Base-by-base conservation (phyloP, 2,329 filamentous ascomycete species). In the Colletotrichum caudatum region DNA sequence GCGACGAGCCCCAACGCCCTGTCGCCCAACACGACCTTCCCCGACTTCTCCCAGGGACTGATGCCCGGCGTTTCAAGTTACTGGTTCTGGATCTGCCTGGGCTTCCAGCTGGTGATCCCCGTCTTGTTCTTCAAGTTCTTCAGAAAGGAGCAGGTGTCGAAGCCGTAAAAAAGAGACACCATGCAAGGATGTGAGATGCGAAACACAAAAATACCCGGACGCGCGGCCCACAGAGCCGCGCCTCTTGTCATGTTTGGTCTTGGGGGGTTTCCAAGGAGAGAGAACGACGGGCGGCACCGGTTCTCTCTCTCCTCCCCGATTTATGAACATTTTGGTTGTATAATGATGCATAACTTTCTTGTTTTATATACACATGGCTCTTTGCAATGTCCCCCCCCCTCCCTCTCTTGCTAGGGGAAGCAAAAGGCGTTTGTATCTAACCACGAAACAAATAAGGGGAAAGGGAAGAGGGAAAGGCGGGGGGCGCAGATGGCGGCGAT, bases 21-120 rank as follows among this genome's bases (percentile, higher is more conserved):
- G 33, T 90, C 90, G 0, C 90, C 90, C 1, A 89, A 89, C 1
- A 81, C 84, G 3, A 88, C 91, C 23, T 91, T 90, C 73, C 90
- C 90, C 0, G 88, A 91, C 78, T 85, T 92, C 73, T 85, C 85
- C 20, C 82, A 84, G 64, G 83, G 84, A 0, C 78, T 83, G 33
- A 78, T 79, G 50, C 80, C 82, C 16, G 85, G 84, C 2, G 77
- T 89, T 48, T 83, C 80, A 16, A 84, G 85, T 69, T 81, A 83
- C 20, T 88, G 85, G 83, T 91, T 92, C 78, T 92, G 90, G 90
- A 81, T 91, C 69, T 87, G 85, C 61, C 76, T 92, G 46, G 70
- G 84, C 9, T 82, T 88, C 66, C 90, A 92, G 77, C 77, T 91
- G 64, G 79, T 84, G 29, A 85, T 92, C 72, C 91, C 86, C 73